phyloP scores from a whole-genome alignment of 2,329 filamentous ascomycete species.

The Penicillium sp. region DNA sequence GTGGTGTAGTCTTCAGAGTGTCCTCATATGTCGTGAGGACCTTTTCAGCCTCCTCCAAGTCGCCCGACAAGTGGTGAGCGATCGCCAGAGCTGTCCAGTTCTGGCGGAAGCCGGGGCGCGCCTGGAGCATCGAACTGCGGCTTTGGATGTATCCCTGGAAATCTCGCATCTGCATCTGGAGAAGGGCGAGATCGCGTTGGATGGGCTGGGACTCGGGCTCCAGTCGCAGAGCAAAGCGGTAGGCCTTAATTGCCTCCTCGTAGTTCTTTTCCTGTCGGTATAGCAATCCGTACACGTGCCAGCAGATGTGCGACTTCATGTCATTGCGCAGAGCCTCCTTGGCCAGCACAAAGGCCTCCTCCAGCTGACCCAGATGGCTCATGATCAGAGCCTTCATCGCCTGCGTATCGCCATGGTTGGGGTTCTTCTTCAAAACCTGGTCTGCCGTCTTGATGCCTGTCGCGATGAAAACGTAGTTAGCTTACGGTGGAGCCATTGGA shows the following conservation, averaged over 20 bases:
- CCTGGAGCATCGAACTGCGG: slow-evolving; percentile 83
- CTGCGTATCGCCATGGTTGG: slow-evolving; percentile 96
- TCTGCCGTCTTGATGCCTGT: slow-evolving; percentile 90
- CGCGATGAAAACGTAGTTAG: slow-evolving; percentile 30
- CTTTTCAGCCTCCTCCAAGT: slow-evolving; percentile 84
- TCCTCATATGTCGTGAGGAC: slow-evolving; percentile 92
- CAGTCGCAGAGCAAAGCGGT: slow-evolving; percentile 90
- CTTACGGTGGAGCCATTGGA: slow-evolving; percentile 21
- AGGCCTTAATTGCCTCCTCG: slow-evolving; percentile 98
- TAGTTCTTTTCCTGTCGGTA: slow-evolving; percentile 97
- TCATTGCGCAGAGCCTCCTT: slow-evolving; percentile 92
- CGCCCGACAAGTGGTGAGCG: slow-evolving; percentile 87
- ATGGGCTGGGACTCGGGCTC: slow-evolving; percentile 96
- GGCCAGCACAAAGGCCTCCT: slow-evolving; percentile 91
- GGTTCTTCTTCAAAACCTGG: slow-evolving; percentile 92
- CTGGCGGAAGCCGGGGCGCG: slow-evolving; percentile 79
- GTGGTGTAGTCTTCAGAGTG: slow-evolving; percentile 80
- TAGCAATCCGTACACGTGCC: slow-evolving; percentile 96
- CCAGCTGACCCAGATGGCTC: slow-evolving; percentile 87
- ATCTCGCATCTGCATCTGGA: slow-evolving; percentile 97
- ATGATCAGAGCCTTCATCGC: slow-evolving; percentile 99
- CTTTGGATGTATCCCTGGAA: slow-evolving; percentile 93
- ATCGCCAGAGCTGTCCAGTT: slow-evolving; percentile 98
- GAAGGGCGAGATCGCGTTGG: slow-evolving; percentile 86
- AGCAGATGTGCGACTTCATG: slow-evolving; percentile 99